Evolutionary conservation across 108 stramenopile species (phyloP).

Genomic region (Pseudonitzschia pungens): DNA sequence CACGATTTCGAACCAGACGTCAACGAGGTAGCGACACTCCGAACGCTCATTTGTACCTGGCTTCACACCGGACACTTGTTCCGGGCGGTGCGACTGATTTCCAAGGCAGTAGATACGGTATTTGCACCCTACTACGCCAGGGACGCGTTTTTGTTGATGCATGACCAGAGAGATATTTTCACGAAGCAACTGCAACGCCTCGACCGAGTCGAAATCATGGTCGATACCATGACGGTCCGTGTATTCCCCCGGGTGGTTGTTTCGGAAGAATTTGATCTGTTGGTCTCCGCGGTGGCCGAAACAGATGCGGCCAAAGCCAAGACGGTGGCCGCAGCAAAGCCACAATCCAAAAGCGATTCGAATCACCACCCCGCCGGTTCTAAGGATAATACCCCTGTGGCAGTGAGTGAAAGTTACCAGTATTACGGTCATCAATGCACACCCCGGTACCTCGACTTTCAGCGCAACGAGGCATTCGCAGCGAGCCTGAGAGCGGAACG

Average conservation of each 20-base stretch:
- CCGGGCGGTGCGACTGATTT: conserved; percentile 52
- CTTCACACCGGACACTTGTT: conserved; percentile 80
- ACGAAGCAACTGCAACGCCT: conserved; percentile 52
- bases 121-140: conserved; percentile 63
- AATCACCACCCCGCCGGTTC: not conserved
- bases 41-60: conserved; percentile 85
- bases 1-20: conserved; percentile 41
- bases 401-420: conserved; percentile 2
- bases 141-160: conserved; percentile 57
- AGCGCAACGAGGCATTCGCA: conserved; percentile 76
- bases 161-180: conserved; percentile 46
- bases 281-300: not conserved
- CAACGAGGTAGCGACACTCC: conserved; percentile 65
- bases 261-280: conserved; percentile 14
- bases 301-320: not conserved
- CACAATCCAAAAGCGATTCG: not conserved
- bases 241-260: conserved; percentile 51
- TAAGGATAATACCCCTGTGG: not conserved
- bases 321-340: not conserved
- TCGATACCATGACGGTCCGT: conserved; percentile 72
- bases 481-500: conserved; percentile 72
- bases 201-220: conserved; percentile 74
- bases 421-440: conserved; percentile 26
- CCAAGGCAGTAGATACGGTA: conserved; percentile 48
- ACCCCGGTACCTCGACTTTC: conserved; percentile 70